Evolutionary conservation across 371 early-diverging fungal species (phyloP), one percentile per base, ranked within the genome.

Genomic region (Rhizomucor miehei): DNA sequence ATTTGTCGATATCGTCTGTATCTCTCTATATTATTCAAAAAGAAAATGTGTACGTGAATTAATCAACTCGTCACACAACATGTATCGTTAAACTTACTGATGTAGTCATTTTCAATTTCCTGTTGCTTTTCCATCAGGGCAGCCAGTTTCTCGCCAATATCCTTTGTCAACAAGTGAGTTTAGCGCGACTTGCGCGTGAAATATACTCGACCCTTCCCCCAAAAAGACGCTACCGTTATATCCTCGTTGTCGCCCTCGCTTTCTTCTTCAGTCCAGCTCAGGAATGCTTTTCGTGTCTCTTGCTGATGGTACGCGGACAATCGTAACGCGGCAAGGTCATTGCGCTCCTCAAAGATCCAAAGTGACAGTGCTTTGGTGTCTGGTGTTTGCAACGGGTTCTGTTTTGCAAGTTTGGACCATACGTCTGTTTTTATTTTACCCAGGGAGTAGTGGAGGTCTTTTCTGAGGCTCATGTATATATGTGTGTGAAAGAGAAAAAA

Each of bases 341-440:
- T 65, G 1, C 75, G 62, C 46, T 75, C 72, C 51, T 71, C 63
- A 45, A 62, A 67, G 13, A 75, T 60, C 75, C 75, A 75, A 50
- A 71, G 39, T n/a, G 69, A 68, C 3, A 75, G 54, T 12, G 69
- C 51, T 21, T 66, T 64, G 0, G 72, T 71, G 38, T 75, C 71
- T 35, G 62, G 67, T 35, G 56, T 71, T 29, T 67, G 67, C 17
- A 75, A 44, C 5, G 72, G 75, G 47, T 75, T 75, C 29, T 67
- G 69, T 10, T 62, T 61, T 10, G 66, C 75, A 13, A 71, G 52
- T 29, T 69, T 66, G 13, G 69, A 56, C 14, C 60, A 60, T 13
- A 71, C 67, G 36, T 71, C 65, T 3, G 67, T 63, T 0, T 65
- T 67, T 16, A 75, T 48, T 53, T 61, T 63, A 17, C 67, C 60